Conservation (phyloP, 305 asterid genomes). For the Euphrasia arctica region DNA sequence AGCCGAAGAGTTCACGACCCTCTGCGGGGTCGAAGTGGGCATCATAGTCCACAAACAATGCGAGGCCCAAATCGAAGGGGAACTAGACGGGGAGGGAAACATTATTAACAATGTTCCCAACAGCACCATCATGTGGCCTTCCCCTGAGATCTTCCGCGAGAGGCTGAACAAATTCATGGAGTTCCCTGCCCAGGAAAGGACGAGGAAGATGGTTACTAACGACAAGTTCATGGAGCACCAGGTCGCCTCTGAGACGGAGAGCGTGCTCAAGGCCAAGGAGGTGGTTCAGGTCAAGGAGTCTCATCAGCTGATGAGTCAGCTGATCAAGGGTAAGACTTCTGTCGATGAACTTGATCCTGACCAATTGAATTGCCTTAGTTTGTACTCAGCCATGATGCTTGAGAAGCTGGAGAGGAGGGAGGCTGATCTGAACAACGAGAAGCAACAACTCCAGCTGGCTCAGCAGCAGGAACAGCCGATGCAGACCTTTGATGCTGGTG, state of each 20-base stretch:
- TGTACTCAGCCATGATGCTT: conserved; percentile 8
- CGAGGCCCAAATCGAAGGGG: background rate
- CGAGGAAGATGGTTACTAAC: conserved; percentile 13
- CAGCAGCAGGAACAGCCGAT: background rate
- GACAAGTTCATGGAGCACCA: conserved; percentile 6
- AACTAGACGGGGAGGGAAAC: background rate
- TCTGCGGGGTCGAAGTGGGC: conserved; percentile 20
- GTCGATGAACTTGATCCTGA: background rate
- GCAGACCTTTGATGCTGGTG: background rate
- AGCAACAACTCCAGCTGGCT: background rate
- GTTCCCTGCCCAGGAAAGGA: conserved; percentile 6
- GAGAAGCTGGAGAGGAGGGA: background rate
- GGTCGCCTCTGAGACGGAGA: background rate
- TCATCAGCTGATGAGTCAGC: background rate
- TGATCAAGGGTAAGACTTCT: background rate
- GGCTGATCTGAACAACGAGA: background rate
- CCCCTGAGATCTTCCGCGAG: background rate
- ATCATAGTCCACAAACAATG: conserved; percentile 6
- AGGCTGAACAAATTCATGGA: conserved; percentile 9
- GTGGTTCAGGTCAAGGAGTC: background rate
- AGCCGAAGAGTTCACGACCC: conserved; percentile 22
- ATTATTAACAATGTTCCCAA: background rate
- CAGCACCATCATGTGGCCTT: conserved; percentile 18
- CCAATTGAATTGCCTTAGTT: background rate
- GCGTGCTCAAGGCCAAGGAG: background rate